phyloP scores from a whole-genome alignment of 371 early-diverging fungal genomes.

The Actinomucor elegans region DNA sequence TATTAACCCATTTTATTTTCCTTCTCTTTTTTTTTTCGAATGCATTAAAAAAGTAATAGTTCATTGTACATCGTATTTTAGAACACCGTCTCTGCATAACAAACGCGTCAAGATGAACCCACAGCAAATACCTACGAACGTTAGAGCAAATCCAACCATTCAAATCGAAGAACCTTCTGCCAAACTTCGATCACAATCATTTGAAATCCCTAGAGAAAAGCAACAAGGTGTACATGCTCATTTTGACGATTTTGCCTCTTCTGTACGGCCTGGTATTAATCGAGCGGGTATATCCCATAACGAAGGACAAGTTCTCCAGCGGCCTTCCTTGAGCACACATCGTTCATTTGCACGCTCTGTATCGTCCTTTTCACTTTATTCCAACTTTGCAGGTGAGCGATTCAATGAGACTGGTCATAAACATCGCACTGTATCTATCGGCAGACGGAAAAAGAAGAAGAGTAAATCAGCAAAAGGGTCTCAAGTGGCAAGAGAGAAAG shows the following conservation, averaged over 20 bases:
- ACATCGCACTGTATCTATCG: background rate
- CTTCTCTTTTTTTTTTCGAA: background rate
- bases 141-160: constrained; percentile 1
- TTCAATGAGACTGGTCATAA: constrained; percentile 4
- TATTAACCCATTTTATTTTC: background rate
- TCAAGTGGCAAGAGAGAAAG: background rate
- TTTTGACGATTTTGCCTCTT: background rate
- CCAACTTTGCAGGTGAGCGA: constrained; percentile 33
- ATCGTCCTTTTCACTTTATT: constrained; percentile 29
- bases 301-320: constrained; percentile 3
- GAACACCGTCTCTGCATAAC: background rate
- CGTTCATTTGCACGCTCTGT: constrained; percentile 25
- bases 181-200: constrained; percentile 8
- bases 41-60: background rate
- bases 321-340: constrained; percentile 8
- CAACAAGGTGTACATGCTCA: constrained; percentile 6
- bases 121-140: too few species aligned
- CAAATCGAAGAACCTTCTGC: background rate
- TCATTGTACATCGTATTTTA: background rate
- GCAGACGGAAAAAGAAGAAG: background rate
- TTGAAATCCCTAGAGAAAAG: constrained; percentile 8
- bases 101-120: background rate
- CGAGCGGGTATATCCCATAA: constrained; percentile 10
- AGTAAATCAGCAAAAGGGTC: background rate
- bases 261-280: background rate